Evolutionary conservation across 306 rosid genomes (phyloP), one percentile per base, ranked within the genome.

Genomic region (Ormosia emarginata): DNA sequence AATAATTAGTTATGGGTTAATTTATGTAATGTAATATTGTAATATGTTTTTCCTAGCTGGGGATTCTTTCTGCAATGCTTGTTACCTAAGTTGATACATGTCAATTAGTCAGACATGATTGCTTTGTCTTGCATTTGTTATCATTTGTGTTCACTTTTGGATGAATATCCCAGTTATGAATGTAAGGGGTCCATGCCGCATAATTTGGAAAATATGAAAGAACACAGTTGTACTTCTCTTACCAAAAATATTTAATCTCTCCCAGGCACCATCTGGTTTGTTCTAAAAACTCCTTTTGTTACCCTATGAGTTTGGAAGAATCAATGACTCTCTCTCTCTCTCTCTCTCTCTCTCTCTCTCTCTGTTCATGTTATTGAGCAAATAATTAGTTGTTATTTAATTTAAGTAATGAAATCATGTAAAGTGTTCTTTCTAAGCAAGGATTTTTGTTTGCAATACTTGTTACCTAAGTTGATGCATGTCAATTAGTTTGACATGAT

Each of bases 381-480:
- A 36, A 55, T 53, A 43, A 43, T 8, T 41, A 7, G 74, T 29
- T 74, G 39, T 50, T 80, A 62, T 49, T 62, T 52, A n/a, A n/a
- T 52, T 52, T 8, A 50, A 3, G 18, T 30, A 40, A 70, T 71
- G 44, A 80, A 80, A 59, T 80, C 14, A 36, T 41, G 3, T 49
- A 0, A 52, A 55, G 3, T 32, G 33, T 63, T 81, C 39, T 44
- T 33, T 8, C 57, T 58, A 5, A 30, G 65, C 78, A 74, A 39
- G 55, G 40, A 57, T 39, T 5, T 74, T 56, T 17, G 37, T 37
- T 71, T 71, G 43, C 57, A 36, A 37, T 6, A 18, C 29, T 62
- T 80, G 57, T 39, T 72, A 67, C 39, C 40, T n/a, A 72, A 36
- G 56, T 71, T 80, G 34, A 33, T 80, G 66, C 57, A 61, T 80